Evolutionary conservation across 768 basidiomycete genomes (phyloP), one percentile per base, ranked within the genome.

Genomic region (Mycena albidolilacea): DNA sequence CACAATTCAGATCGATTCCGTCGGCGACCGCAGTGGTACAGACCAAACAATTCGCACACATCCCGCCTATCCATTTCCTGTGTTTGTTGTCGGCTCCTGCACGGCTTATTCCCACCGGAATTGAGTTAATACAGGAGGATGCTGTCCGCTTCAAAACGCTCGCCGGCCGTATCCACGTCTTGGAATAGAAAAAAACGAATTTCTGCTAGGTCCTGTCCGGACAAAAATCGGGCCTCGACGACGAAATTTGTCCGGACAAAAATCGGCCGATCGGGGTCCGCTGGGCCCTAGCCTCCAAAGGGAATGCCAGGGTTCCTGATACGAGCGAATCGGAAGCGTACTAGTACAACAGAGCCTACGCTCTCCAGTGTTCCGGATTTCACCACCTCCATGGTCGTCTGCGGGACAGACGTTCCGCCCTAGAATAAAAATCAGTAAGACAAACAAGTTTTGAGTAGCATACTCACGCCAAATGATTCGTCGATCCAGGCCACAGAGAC

Each of bases 21-120:
- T 48, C 67, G 8, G 52, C 73, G 15, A 75, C 71, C 7, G 67
- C 76, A 8, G 19, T 64, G 1, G 44, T 79, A 8, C 71, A 75
- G n/a, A 73, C 72, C 17, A 68, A 73, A 6, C 63, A 72, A 52
- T 77, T 79, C 44, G 72, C 69, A 17, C 71, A 69, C 19, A 43
- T 76, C 6, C 71, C 63, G 19, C 69, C 79, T 1, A 64, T 66
- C 48, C 52, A 64, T 46, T 75, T 79, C 37, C 63, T 75, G 48
- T 68, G 71, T 35, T 43, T 75, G 41, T 15, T 59, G 7, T 50
- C 70, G 8, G 67, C 50, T 17, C 19, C 14, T 43, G 58, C 71
- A 12, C 46, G 48, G 19, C 11, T 59, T 37, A 39, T 10, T 67
- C 11, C 55, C 2, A 46, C 55, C 5, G 65, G 65, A 30, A 30